These are phyloP conservation scores for Ustilago shanxiensis DNA, from an alignment of 1,284 basidiomycete genomes.

Conservation along the genomic window DNA sequence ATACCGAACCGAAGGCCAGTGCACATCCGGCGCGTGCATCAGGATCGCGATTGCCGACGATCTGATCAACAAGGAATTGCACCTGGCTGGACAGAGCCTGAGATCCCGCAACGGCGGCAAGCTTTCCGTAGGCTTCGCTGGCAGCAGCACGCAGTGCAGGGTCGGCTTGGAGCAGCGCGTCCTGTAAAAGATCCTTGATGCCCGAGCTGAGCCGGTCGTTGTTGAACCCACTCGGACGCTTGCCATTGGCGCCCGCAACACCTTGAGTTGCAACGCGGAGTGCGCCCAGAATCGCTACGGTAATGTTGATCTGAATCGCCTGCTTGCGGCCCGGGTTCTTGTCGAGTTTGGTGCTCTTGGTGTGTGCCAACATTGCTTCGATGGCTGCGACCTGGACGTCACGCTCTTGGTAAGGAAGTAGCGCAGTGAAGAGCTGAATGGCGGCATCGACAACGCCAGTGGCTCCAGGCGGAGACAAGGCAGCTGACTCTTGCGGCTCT, in stretches of 20 bases:
- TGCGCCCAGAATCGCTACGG: conserved; percentile 83
- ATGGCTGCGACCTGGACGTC: conserved; percentile 79
- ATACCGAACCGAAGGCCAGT: conserved; percentile 92
- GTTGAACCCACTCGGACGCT: conserved; percentile 63
- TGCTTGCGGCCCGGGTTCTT: conserved; percentile 89
- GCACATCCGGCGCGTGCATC: conserved; percentile 93
- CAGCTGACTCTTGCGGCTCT: conserved; percentile 73
- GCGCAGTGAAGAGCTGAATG: conserved; percentile 84
- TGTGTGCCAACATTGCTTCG: conserved; percentile 76
- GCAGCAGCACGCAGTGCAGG: conserved; percentile 80
- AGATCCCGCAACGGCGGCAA: conserved; percentile 86
- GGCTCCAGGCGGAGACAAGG: conserved; percentile 80
- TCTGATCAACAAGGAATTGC: conserved; percentile 91
- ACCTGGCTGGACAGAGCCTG: conserved; percentile 88
- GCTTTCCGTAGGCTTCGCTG: conserved; percentile 90
- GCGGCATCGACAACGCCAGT: conserved; percentile 90
- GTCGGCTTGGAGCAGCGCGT: conserved; percentile 85
- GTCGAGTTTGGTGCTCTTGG: conserved; percentile 83
- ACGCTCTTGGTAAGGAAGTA: conserved; percentile 82
- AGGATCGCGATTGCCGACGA: conserved; percentile 96
- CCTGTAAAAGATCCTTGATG: conserved; percentile 84
- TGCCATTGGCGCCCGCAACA: conserved; percentile 42
- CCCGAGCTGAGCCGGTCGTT: conserved; percentile 79
- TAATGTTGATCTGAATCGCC: conserved; percentile 85
- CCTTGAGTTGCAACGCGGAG: conserved; percentile 72